Conservation (phyloP, 192 early-diverging fungal species). For the Podila minutissima region DNA sequence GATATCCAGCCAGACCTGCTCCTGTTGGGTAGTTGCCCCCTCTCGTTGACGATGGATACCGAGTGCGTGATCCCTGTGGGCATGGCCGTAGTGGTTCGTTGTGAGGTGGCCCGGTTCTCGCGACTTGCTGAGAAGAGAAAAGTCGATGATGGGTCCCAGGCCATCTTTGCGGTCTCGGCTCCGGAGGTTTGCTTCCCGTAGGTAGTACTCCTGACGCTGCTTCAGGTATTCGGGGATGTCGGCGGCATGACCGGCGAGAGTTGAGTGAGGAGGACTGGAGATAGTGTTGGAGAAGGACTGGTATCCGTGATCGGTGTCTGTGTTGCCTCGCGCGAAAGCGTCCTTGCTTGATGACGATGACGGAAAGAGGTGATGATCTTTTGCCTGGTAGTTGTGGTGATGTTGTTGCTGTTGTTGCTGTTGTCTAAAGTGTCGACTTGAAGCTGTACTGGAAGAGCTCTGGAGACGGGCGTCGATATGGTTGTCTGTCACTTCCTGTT, state of each 20-base stretch:
- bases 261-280: not conserved
- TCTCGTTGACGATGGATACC: not conserved
- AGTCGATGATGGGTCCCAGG: constrained; percentile 39
- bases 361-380: constrained; percentile 18
- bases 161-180: constrained; percentile 38
- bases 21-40: constrained; percentile 22
- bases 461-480: constrained; percentile 19
- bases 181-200: constrained; percentile 20
- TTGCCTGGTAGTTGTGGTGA: not conserved
- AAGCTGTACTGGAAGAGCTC: not conserved
- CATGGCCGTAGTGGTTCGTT: constrained; percentile 10
- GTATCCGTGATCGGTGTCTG: too few relatives aligned
- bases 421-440: constrained; percentile 7
- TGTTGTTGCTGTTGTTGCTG: constrained; percentile 1
- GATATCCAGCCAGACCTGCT: constrained; percentile 35
- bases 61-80: not conserved
- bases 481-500: constrained; percentile 32
- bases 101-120: constrained; percentile 6
- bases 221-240: constrained; percentile 27
- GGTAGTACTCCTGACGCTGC: constrained; percentile 42
- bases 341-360: constrained; percentile 1
- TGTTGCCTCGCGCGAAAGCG: too few relatives aligned
- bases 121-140: not conserved
- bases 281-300: not conserved
- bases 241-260: not conserved